phyloP scores from a whole-genome alignment of 305 asterid species.

The Solanum chacoense region DNA sequence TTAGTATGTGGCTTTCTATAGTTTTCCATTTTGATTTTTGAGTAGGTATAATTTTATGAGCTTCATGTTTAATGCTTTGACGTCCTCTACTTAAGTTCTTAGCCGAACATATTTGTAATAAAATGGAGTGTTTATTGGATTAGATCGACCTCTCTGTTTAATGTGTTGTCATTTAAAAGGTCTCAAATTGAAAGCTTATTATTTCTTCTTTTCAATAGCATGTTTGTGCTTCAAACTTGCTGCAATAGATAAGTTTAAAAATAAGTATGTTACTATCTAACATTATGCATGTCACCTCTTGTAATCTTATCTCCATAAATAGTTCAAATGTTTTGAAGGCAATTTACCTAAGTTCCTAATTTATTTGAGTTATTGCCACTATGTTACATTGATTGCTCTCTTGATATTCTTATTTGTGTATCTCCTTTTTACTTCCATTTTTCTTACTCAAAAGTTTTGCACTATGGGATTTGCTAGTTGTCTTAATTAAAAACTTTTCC shows the following conservation, averaged over 20 bases:
- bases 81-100: background rate
- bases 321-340: background rate
- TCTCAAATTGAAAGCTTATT: background rate
- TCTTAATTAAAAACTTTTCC: background rate
- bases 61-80: background rate
- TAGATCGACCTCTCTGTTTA: no score
- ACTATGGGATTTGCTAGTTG: background rate
- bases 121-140: background rate
- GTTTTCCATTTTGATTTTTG: background rate
- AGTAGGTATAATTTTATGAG: background rate
- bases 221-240: background rate
- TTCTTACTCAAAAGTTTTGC: background rate
- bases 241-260: background rate
- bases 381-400: background rate
- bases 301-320: background rate
- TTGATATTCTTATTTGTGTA: background rate
- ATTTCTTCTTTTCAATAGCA: background rate
- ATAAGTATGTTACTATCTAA: background rate
- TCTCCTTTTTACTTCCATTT: background rate
- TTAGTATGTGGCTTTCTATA: background rate
- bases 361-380: background rate
- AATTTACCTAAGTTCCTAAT: background rate
- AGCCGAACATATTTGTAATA: background rate
- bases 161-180: background rate
- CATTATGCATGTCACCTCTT: background rate